phyloP scores from a whole-genome alignment of 768 basidiomycete species.

The Termitomyces sp. region DNA sequence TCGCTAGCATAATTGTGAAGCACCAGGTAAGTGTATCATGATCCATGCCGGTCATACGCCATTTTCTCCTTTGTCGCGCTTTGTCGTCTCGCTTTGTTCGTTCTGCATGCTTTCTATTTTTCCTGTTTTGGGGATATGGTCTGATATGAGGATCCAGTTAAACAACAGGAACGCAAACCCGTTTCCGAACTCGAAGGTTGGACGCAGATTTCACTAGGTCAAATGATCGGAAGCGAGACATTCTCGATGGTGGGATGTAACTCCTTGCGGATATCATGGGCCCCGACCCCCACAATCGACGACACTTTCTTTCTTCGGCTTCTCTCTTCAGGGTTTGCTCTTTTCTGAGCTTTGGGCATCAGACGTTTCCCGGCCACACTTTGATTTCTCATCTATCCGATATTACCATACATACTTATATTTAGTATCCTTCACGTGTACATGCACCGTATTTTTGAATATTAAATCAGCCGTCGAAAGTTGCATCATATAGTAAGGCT shows the following conservation, averaged over 20 bases:
- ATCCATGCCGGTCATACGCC: neutral
- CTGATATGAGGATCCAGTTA: constrained; percentile 1
- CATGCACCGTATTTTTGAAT: neutral
- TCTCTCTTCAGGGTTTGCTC: neutral
- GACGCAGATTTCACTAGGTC: neutral
- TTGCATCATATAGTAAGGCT: neutral
- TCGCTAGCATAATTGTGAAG: constrained; percentile 3
- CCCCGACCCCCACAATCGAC: neutral
- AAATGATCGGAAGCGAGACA: neutral
- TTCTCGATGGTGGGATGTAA: neutral
- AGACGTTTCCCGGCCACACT: neutral
- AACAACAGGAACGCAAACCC: neutral
- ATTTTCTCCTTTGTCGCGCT: neutral
- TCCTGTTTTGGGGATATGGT: neutral
- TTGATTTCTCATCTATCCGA: neutral
- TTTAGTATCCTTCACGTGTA: neutral
- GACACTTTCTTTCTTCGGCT: neutral
- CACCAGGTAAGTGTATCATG: constrained; percentile 9
- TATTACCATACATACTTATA: neutral
- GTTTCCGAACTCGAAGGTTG: neutral
- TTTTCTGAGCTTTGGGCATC: neutral
- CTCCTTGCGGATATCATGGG: constrained; percentile 4
- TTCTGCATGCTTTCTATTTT: neutral
- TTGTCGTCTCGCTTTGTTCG: neutral
- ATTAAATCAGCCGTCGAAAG: neutral